phyloP scores from a whole-genome alignment of 31 red algal genomes.

The Endocladia muricata region DNA sequence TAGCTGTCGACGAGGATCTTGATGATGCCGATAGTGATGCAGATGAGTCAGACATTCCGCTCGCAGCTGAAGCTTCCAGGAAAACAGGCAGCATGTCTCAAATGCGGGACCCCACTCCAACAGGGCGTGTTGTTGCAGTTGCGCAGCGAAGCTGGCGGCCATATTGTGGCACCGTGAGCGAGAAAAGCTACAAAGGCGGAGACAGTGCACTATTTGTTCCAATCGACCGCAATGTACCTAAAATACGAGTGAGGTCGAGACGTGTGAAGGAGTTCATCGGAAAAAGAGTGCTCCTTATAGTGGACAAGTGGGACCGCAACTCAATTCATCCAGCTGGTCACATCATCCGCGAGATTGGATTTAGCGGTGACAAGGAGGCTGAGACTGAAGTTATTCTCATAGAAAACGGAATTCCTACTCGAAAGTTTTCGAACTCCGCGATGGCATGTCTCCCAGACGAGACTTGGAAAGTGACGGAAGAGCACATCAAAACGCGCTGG shows the following conservation, averaged over 20 bases:
- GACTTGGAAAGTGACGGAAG: conserved; percentile 71
- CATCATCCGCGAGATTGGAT: conserved; percentile 76
- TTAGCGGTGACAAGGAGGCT: conserved; percentile 69
- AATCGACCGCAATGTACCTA: conserved; percentile 77
- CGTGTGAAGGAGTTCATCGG: conserved; percentile 66
- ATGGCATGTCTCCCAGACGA: conserved; percentile 66
- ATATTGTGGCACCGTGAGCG: conserved; percentile 77
- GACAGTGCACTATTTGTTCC: conserved; percentile 81
- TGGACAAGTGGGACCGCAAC: conserved; percentile 84
- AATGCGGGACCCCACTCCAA: conserved; percentile 25
- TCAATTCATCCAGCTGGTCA: conserved; percentile 73
- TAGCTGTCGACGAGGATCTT: conserved; percentile 45
- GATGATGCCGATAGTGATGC: conserved; percentile 58
- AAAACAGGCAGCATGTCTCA: neutral
- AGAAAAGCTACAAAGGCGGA: conserved; percentile 45
- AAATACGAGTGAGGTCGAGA: conserved; percentile 63
- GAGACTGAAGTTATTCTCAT: conserved; percentile 88
- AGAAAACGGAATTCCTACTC: conserved; percentile 79
- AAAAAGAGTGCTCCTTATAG: conserved; percentile 65
- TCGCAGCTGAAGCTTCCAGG: neutral
- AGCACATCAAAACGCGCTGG: conserved; percentile 59
- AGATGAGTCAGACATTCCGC: conserved; percentile 16
- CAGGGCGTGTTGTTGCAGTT: conserved; percentile 78
- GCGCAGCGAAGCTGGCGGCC: conserved; percentile 82
- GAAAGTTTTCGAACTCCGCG: conserved; percentile 80